Percentiles rank a stretch among this genome's conserved stretches.
Conservation (phyloP, 2,329 filamentous ascomycete genomes). For the Epichloe typhina region DNA sequence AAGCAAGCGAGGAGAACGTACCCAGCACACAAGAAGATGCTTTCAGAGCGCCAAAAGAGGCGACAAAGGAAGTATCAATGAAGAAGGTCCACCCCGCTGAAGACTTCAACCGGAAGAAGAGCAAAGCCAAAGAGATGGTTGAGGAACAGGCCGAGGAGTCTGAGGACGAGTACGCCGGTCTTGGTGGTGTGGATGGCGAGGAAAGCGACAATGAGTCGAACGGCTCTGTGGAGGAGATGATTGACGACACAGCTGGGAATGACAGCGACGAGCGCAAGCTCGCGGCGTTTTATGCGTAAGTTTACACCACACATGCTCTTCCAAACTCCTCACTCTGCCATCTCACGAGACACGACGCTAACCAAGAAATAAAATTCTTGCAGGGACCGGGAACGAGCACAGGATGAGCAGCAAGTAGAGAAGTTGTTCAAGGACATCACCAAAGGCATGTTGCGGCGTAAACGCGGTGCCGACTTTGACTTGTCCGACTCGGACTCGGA, state of each 20-base stretch:
- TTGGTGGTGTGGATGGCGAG: conserved; percentile 83
- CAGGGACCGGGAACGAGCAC: conserved; percentile 65
- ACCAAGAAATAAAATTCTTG: conserved; percentile 8
- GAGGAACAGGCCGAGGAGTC: conserved; percentile 94
- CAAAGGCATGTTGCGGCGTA: conserved; percentile 73
- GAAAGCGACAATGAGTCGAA: conserved; percentile 62
- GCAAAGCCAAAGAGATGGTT: conserved; percentile 74
- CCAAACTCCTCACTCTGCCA: no score
- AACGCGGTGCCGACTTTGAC: conserved; percentile 69
- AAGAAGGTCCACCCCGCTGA: conserved; percentile 38
- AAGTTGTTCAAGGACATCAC: conserved; percentile 90
- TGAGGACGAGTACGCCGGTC: conserved; percentile 91
- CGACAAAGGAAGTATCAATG: conserved; percentile 34
- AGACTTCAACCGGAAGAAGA: conserved; percentile 71
- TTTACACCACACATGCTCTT: conserved; percentile 14
- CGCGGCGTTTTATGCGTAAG: conserved; percentile 81
- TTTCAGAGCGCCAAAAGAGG: conserved; percentile 60
- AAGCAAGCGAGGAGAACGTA: background rate
- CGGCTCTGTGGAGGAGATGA: conserved; percentile 70
- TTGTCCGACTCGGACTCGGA: conserved; percentile 87
- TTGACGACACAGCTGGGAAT: conserved; percentile 69
- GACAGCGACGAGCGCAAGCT: conserved; percentile 69
- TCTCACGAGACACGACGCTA: background rate
- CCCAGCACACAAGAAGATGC: conserved; percentile 24
- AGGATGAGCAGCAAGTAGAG: conserved; percentile 77